Evolutionary conservation across 306 rosid genomes (phyloP).

Genomic region (Vigna radiata): DNA sequence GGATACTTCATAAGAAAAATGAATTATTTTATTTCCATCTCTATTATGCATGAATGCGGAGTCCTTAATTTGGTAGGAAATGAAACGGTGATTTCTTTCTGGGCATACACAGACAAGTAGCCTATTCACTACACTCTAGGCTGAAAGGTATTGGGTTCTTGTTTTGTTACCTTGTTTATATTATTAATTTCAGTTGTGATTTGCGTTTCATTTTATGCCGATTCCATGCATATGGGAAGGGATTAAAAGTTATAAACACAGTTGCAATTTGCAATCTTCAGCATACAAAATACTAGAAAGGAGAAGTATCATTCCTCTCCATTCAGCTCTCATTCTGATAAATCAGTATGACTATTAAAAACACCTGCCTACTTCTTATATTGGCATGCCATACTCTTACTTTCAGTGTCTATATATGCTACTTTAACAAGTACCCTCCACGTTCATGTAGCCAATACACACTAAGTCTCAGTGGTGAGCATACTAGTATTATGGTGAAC

Average conservation of each 20-base stretch:
- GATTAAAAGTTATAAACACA: not conserved
- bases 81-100: slow-evolving; percentile 12
- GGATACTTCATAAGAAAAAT: slow-evolving; percentile 1
- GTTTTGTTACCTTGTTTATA: not conserved
- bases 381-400: not conserved
- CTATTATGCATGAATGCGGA: not conserved
- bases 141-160: not conserved
- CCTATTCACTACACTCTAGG: slow-evolving; percentile 2
- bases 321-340: slow-evolving; percentile 1
- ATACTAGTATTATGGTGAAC: not conserved
- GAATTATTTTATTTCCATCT: not conserved
- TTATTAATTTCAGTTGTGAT: not conserved
- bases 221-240: not conserved
- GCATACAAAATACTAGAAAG: slow-evolving; percentile 31
- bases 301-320: slow-evolving; percentile 6
- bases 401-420: not conserved
- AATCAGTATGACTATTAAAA: slow-evolving; percentile 5
- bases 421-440: slow-evolving; percentile 5
- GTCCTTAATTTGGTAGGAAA: slow-evolving; percentile 13
- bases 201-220: slow-evolving; percentile 9
- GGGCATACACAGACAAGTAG: not conserved
- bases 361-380: not conserved
- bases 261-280: slow-evolving; percentile 4
- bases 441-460: not conserved
- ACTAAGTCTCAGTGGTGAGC: not conserved